Evolutionary conservation across 2,329 filamentous ascomycete species (phyloP), one percentile per base, ranked within the genome.

Genomic region (Herpotrichia juniperi): DNA sequence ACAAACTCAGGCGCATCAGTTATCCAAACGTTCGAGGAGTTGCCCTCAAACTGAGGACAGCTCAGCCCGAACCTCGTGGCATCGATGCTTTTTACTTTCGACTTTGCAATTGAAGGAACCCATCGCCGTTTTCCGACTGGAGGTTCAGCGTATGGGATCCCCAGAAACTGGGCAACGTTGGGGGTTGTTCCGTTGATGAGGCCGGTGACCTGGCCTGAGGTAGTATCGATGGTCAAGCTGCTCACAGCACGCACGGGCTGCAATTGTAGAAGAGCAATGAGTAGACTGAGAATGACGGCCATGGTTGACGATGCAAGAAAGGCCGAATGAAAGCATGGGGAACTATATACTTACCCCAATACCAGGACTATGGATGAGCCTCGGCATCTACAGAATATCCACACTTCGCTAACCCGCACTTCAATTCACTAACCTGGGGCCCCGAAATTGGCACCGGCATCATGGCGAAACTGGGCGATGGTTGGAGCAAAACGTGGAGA

Each of bases 151-250:
- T 64, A 76, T 1, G 74, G 74, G 6, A 76, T 66, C 17, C 67
- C 64, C n/a, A 71, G 65, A 51, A 73, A 75, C 49, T 75, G 67
- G 7, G 71, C 70, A 19, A 76, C 72, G 42, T 69, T 61, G 1
- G 73, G 72, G 11, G 67, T 68, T 10, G 63, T 68, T 25, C 63
- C 56, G 35, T 74, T 67, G 9, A 73, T 51, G 22, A 71, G 56
- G 3, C 73, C 73, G 22, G 66, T 65, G 17, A 72, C 63, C n/a
- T 43, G 26, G 5, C 67, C 67, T 26, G 65, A 68, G 9, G 66
- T 58, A 4, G 67, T 69, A 4, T 63, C 57, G n/a, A 67, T 53
- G 8, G 51, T 54, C 34, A 63, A 40, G 10, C 55, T 61, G 26
- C 31, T 48, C 7, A 61, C 50, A 42, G 63, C 66, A 26, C 35